Conservation (phyloP, 371 early-diverging fungal species). For the Cladochytrium tenue region DNA sequence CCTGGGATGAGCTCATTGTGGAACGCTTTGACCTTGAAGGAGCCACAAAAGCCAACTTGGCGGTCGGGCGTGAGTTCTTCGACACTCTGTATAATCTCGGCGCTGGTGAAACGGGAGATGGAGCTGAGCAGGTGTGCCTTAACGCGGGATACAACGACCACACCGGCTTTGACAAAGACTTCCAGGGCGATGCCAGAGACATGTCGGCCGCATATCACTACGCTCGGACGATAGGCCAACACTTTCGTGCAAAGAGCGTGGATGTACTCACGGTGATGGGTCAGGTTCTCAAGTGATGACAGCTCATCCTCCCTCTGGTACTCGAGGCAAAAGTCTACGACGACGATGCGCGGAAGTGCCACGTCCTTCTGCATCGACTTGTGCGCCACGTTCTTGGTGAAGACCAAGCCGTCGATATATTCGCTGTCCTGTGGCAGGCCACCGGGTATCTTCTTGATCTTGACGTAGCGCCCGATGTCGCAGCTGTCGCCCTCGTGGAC, state of each 20-base stretch:
- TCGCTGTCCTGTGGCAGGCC: conserved; percentile 74
- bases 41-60: conserved; percentile 19
- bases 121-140: conserved; percentile 77
- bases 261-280: conserved; percentile 30
- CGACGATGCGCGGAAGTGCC: conserved; percentile 73
- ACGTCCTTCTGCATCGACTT: conserved; percentile 77
- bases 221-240: conserved; percentile 73
- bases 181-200: conserved; percentile 83
- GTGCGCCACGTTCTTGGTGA: conserved; percentile 85
- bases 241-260: conserved; percentile 84
- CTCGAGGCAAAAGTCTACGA: conserved; percentile 83
- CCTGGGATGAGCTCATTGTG: conserved; percentile 75
- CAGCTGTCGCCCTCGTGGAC: too few species aligned
- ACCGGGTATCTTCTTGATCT: conserved; percentile 90
- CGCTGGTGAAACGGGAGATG: conserved; percentile 80
- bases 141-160: conserved; percentile 80
- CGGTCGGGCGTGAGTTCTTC: conserved; percentile 63
- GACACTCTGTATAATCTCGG: conserved; percentile 76
- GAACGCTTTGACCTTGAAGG: conserved; percentile 73
- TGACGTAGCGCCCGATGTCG: conserved; percentile 49
- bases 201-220: conserved; percentile 73
- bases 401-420: conserved; percentile 75
- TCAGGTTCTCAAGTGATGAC: conserved; percentile 16
- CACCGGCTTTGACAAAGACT: conserved; percentile 69
- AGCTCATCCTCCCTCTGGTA: conserved; percentile 53